Percentiles rank a stretch among this genome's conserved stretches.
phyloP scores from a whole-genome alignment of 306 rosid genomes.

The Begonia loranthoides region DNA sequence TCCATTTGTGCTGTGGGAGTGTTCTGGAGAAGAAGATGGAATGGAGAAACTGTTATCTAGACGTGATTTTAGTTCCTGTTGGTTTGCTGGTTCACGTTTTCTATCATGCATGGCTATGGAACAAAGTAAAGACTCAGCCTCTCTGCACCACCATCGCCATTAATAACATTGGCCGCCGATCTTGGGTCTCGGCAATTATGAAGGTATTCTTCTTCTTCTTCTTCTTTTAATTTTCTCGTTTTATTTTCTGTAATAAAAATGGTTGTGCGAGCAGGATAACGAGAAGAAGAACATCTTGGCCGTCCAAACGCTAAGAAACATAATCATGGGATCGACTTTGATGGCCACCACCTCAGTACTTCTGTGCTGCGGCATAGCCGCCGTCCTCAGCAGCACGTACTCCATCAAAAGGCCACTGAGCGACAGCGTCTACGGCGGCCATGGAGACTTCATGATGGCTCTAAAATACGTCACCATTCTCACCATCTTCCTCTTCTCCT shows the following conservation, averaged over 20 bases:
- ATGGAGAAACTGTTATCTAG: constrained; percentile 15
- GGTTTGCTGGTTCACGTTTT: constrained; percentile 1
- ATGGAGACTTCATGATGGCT: constrained; percentile 76
- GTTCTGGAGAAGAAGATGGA: constrained; percentile 7
- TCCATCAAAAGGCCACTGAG: constrained; percentile 64
- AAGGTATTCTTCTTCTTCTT: constrained; percentile 1
- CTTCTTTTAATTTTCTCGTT: neutral
- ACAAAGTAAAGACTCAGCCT: constrained; percentile 14
- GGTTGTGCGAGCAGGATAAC: constrained; percentile 34
- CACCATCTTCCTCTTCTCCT: constrained; percentile 61
- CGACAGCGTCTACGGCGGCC: constrained; percentile 49
- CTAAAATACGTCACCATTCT: constrained; percentile 57
- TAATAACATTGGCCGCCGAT: constrained; percentile 6
- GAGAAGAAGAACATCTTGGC: constrained; percentile 80
- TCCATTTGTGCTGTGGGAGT: no score
- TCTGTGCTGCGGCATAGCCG: constrained; percentile 69
- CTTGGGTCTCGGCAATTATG: constrained; percentile 11
- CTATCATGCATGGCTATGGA: constrained; percentile 18
- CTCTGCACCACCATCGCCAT: constrained; percentile 13
- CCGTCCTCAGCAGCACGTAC: constrained; percentile 84
- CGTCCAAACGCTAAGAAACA: constrained; percentile 71
- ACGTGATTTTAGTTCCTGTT: constrained; percentile 11
- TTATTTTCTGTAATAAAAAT: neutral
- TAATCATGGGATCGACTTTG: constrained; percentile 72
- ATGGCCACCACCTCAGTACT: constrained; percentile 89